Evolutionary conservation across 2,329 filamentous ascomycete genomes (phyloP).

Genomic region (Verticillium nubilum): DNA sequence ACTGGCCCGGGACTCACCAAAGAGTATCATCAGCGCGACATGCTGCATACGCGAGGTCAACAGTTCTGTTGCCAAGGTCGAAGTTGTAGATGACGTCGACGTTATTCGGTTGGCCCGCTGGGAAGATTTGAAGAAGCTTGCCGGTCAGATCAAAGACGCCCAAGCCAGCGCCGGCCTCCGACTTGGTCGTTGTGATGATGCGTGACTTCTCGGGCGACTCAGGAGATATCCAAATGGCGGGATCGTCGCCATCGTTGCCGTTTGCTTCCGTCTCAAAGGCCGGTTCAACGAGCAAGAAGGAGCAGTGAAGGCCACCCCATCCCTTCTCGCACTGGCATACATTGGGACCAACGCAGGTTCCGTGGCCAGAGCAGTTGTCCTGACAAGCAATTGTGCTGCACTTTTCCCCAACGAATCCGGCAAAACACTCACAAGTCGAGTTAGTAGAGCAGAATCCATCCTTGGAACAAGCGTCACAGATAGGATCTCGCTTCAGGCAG

Average conservation of each 20-base stretch:
- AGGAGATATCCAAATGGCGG: conserved; percentile 42
- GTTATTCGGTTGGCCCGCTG: conserved; percentile 44
- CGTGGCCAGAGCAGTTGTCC: conserved; percentile 34
- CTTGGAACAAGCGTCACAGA: conserved; percentile 26
- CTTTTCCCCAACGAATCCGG: conserved; percentile 29
- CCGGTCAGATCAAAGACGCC: conserved; percentile 43
- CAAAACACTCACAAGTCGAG: conserved; percentile 33
- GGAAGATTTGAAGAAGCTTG: conserved; percentile 37
- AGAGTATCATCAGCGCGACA: conserved; percentile 46
- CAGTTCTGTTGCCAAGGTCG: conserved; percentile 31
- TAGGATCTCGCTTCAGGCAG: conserved; percentile 18
- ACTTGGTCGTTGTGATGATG: conserved; percentile 48
- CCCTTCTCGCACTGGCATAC: conserved; percentile 32
- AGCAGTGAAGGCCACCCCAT: conserved; percentile 40
- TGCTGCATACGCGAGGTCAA: conserved; percentile 44
- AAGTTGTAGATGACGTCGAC: conserved; percentile 49
- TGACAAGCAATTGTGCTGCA: conserved; percentile 31
- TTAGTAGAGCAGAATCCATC: conserved; percentile 30
- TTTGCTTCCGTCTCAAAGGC: conserved; percentile 36
- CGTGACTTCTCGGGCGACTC: conserved; percentile 32
- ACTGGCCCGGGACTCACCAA: conserved; percentile 23
- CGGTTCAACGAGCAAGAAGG: conserved; percentile 34
- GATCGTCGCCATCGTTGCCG: conserved; percentile 40
- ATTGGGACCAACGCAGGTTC: conserved; percentile 34
- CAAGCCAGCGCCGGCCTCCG: conserved; percentile 39